Evolutionary conservation across 2,329 filamentous ascomycete genomes (phyloP), one percentile per base, ranked within the genome.

Genomic region (Clonostachys rosea): DNA sequence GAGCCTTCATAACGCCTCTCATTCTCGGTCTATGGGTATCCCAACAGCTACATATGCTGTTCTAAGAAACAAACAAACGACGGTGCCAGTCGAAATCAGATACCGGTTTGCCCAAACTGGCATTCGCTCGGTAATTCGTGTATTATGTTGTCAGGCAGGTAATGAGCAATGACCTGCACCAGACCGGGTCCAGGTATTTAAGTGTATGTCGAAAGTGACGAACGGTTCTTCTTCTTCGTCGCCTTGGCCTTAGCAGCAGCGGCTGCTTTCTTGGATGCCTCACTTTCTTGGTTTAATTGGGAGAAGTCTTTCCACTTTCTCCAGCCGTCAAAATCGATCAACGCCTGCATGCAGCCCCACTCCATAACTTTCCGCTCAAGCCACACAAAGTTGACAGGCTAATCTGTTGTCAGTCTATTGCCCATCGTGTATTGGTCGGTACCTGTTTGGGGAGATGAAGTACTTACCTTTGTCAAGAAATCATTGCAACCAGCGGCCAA

Each of bases 271-370:
- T 70, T 73, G 16, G 56, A 59, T 5, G 68, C 63, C 30, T 73
- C 73, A 16, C 34, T 35, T 7, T 24, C 41, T 14, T 49, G 35
- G 13, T 37, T 37, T 17, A 67, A 62, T 46, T 70, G 66, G 9
- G 73, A 74, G 60, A 89, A 92, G 59, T 94, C 89, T 65, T 96
- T 96, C 94, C 94, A 99, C 66, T 90, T 90, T 47, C 91, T 83
- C 94, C 94, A 99, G 51, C 94, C 94, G 64, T 97, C 92, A 63
- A 94, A 97, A 71, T 99, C 94, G 60, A 99, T 97, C 20, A 99
- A 78, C 10, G 94, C 94, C 72, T 97, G 94, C 94, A 99, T 99
- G 73, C 94, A 97, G 48, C 94, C 94, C 94, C 94, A 99, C 75
- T 99, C 94, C 70, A 95, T 96, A 56, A 97, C 91, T 67, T 99